Base-by-base conservation (phyloP, 2,329 filamentous ascomycete species). In the Coleophoma cylindrospora region DNA sequence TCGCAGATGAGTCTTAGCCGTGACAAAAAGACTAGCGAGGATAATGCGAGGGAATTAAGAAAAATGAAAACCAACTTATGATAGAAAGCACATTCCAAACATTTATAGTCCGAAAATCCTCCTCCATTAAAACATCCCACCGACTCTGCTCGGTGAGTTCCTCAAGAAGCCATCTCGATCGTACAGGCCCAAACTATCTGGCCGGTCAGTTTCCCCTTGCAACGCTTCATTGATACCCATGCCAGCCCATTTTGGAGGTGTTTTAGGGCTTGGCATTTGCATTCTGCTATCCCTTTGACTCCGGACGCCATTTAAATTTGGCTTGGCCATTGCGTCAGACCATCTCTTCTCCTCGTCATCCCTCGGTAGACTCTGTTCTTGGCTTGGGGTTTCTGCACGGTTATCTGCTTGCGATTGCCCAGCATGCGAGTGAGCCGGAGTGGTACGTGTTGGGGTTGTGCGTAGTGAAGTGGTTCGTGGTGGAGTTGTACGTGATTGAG, bases 161-260 rank as follows among this genome's bases (percentile, higher is more conserved):
- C 34, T 60, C 45, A 61, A 44, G 40, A 62, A 61, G 1, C 59
- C 60, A 15, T 56, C 52, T 33, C 59, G 47, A 51, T 63, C 59
- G 51, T 63, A 63, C 10, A 58, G 19, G 2, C 53, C 58, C 3
- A 57, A 32, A 45, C 59, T 59, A 4, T 49, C 45, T 1, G 50
- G 49, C 12, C 51, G 37, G 46, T n/a, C 43, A 17, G 5, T 13
- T 36, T 50, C 17, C 38, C 48, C 34, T 41, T 19, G 14, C 51
- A 14, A 7, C 50, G 48, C 40, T 47, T 46, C 2, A 44, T 47
- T 14, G 44, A 51, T 6, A 34, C 10, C 12, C 45, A 37, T 19
- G 50, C 34, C 53, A 11, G 5, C 43, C 46, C 51, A 53, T 17
- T 55, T 54, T 3, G 53, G 51, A 22, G 56, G 57, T 8, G 55